Evolutionary conservation across 2,329 filamentous ascomycete species (phyloP).

Genomic region (Ophiostoma tasmaniense): DNA sequence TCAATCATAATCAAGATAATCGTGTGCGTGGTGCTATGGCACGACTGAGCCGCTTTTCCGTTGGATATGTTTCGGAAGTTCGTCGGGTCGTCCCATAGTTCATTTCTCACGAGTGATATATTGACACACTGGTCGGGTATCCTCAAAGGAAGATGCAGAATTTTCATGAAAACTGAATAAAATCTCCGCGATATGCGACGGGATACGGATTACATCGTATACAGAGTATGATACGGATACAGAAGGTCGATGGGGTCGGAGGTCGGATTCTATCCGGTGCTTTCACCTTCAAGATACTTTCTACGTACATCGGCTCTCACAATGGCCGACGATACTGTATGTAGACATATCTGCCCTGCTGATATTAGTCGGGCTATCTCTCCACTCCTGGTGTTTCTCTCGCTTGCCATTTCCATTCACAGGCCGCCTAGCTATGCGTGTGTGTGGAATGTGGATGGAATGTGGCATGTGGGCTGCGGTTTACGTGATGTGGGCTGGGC

Average conservation of each 20-base stretch:
- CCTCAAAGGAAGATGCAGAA: neutral
- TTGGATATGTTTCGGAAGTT: too few species aligned
- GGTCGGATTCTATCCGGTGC: neutral
- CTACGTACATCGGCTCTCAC: neutral
- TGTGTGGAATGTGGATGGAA: neutral
- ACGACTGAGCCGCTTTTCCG: too few species aligned
- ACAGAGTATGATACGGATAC: neutral
- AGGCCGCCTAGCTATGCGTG: neutral
- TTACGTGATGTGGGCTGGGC: too few species aligned
- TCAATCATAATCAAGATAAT: too few species aligned
- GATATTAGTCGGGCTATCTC: neutral
- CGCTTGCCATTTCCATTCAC: slow-evolving; percentile 9
- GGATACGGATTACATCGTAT: neutral
- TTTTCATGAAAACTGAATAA: neutral
- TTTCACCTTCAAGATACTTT: neutral
- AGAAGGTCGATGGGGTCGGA: neutral
- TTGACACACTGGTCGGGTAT: neutral
- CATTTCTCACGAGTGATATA: too few species aligned
- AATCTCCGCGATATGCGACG: neutral
- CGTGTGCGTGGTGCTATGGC: too few species aligned
- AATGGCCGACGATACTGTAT: neutral
- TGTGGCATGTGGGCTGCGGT: neutral
- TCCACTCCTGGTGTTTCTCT: neutral
- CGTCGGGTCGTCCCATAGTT: too few species aligned
- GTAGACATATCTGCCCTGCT: neutral